Evolutionary conservation across 2,329 filamentous ascomycete species (phyloP).

Genomic region (Tympanopsis confertula): DNA sequence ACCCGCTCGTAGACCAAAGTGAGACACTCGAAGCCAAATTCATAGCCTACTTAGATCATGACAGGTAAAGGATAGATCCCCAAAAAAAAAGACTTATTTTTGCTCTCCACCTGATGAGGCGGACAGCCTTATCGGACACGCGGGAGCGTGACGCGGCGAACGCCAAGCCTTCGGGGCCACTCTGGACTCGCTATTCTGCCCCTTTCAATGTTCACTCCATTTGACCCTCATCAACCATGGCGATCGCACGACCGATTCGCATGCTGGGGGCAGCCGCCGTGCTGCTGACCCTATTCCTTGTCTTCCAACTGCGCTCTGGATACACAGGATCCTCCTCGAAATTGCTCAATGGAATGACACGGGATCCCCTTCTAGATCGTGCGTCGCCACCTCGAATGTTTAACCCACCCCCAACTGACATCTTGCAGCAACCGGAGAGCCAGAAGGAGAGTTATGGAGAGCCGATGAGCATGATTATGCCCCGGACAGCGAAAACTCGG

Average conservation of each 20-base stretch:
- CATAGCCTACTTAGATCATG: too few species aligned
- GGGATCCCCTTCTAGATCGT: conserved; percentile 83
- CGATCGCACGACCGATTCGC: conserved; percentile 73
- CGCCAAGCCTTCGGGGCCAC: too few species aligned
- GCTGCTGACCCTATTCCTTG: conserved; percentile 65
- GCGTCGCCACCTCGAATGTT: conserved; percentile 20
- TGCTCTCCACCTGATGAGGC: too few species aligned
- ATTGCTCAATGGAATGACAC: conserved; percentile 48
- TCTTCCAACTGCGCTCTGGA: conserved; percentile 61
- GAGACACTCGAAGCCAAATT: too few species aligned
- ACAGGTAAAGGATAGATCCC: too few species aligned
- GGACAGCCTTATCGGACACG: too few species aligned
- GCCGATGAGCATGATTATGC: conserved; percentile 63
- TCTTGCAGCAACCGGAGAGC: conserved; percentile 67
- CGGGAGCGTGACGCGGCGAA: too few species aligned
- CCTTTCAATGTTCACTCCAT: too few species aligned
- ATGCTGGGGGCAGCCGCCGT: conserved; percentile 62
- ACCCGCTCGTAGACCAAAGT: too few species aligned
- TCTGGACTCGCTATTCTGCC: too few species aligned
- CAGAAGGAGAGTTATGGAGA: conserved; percentile 63
- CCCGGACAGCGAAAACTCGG: conserved; percentile 61
- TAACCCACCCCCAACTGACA: not conserved
- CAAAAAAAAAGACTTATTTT: too few species aligned
- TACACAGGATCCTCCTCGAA: conserved; percentile 31
- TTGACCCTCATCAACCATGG: too few species aligned